A percentile compares a stretch with the other conserved stretches of the same genome.
Conservation (phyloP, 2,329 filamentous ascomycete genomes). For the Hansfordia pulvinata region DNA sequence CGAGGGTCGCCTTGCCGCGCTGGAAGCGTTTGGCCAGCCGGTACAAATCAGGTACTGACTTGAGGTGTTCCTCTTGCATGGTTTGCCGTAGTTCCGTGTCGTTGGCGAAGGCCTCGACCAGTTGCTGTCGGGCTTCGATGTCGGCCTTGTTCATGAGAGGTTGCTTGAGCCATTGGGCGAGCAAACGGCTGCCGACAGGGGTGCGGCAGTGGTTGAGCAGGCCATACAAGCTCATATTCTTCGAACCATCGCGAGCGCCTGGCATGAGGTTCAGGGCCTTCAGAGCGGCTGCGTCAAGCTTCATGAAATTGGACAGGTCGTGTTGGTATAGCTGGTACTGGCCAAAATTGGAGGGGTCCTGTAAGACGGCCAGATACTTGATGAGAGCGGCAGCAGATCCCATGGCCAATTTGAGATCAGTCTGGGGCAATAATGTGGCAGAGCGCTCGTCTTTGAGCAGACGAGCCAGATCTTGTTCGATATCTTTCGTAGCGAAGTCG, state of each 20-base stretch:
- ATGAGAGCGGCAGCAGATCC: conserved; percentile 86
- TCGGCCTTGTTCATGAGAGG: conserved; percentile 83
- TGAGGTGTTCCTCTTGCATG: conserved; percentile 91
- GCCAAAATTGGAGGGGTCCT: conserved; percentile 88
- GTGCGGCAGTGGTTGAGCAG: conserved; percentile 97
- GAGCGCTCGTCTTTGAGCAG: conserved; percentile 78
- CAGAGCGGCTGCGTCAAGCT: conserved; percentile 84
- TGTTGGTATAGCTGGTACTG: conserved; percentile 97
- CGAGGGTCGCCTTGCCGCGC: conserved; percentile 75
- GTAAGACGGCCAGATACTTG: conserved; percentile 83
- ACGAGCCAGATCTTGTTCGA: conserved; percentile 85
- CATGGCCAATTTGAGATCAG: conserved; percentile 92
- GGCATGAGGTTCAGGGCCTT: conserved; percentile 97
- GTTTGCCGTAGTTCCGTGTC: conserved; percentile 90
- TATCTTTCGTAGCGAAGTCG: conserved; percentile 82
- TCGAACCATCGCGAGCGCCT: conserved; percentile 83
- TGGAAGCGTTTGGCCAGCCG: conserved; percentile 91
- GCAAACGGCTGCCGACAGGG: conserved; percentile 73
- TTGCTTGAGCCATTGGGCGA: conserved; percentile 96
- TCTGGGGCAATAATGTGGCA: conserved; percentile 67
- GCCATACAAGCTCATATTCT: conserved; percentile 93
- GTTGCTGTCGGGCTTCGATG: conserved; percentile 81
- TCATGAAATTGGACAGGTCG: conserved; percentile 95
- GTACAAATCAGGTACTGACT: conserved; percentile 88
- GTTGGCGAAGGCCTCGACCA: conserved; percentile 88